phyloP scores from a whole-genome alignment of 306 rosid species.

The Cucurbita maxima region DNA sequence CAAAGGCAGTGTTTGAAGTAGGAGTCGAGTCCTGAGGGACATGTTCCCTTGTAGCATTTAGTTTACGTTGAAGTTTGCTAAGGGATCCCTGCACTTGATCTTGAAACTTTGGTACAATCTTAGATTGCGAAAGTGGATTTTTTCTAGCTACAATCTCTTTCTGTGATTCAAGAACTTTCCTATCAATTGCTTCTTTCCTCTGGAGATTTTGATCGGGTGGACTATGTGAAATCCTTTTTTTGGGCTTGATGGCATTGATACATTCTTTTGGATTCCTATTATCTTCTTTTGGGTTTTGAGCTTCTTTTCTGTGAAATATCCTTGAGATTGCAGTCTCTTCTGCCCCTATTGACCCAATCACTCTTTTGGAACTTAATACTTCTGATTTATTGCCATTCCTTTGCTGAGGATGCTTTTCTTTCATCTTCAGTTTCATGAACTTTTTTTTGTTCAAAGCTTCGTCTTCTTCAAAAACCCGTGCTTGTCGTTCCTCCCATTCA shows the following conservation, averaged over 20 bases:
- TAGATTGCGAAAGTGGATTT: slow-evolving; percentile 25
- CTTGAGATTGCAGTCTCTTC: slow-evolving; percentile 6
- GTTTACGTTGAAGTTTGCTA: slow-evolving; percentile 9
- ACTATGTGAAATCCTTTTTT: slow-evolving; percentile 26
- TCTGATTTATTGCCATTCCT: not conserved
- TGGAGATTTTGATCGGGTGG: slow-evolving; percentile 27
- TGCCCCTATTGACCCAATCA: slow-evolving; percentile 24
- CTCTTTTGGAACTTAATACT: slow-evolving; percentile 19
- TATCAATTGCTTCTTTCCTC: slow-evolving; percentile 25
- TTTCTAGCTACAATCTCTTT: slow-evolving; percentile 19
- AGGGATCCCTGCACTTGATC: slow-evolving; percentile 28
- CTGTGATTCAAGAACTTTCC: slow-evolving; percentile 4
- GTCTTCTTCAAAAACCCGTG: slow-evolving; percentile 21
- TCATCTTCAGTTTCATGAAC: slow-evolving; percentile 19
- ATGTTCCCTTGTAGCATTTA: not conserved
- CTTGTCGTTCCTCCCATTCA: slow-evolving; percentile 12
- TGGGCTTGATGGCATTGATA: slow-evolving; percentile 16
- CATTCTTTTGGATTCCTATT: not conserved
- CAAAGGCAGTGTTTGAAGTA: not conserved
- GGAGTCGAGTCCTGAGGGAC: not conserved
- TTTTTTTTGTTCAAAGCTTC: slow-evolving; percentile 19
- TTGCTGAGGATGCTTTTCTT: slow-evolving; percentile 11
- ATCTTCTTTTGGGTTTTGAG: slow-evolving; percentile 24
- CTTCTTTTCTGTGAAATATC: not conserved
- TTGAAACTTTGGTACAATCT: slow-evolving; percentile 29